Evolutionary conservation across 257 asterid genomes (phyloP), one percentile per base, ranked within the genome.

Genomic region (Nicotiana undulata): DNA sequence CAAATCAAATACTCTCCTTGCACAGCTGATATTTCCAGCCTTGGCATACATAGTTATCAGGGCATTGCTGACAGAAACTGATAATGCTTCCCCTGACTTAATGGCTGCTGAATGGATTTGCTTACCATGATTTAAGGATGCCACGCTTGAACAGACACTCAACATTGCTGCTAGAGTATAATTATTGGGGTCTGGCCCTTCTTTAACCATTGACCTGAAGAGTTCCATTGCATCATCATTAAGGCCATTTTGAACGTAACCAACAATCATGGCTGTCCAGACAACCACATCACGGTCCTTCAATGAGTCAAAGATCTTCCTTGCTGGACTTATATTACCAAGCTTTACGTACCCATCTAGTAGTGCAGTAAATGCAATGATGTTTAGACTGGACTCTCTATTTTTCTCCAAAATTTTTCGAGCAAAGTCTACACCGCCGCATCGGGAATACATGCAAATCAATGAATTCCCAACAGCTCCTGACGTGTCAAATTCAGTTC

Each of bases 261-360:
- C 98, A 13, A 92, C 99, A 24, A 95, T 86, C 97, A 93, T 93
- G 51, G 98, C 98, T 1, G 98, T 95, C 95, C 97, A 95, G 24
- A 92, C 89, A 81, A 95, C 93, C 74, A 95, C 98, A 87, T 95
- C 98, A 31, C 92, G 92, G 52, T 90, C 87, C 40, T 66, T 63
- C 87, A 93, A 85, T 31, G 88, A 85, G 84, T 95, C 88, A 66
- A 95, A 95, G 34, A 95, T 92, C 86, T 86, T 64, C 87, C 94
- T 88, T 18, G 98, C 97, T n/a, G 98, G 92, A 87, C 80, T 63
- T 63, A 93, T 80, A 86, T 94, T 90, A 77, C 97, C 98, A 70
- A 88, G 86, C 90, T 94, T 94, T 79, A 90, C 66, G 10, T 92
- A 94, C 51, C 98, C 96, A 87, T 93, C 95, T 76, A 94, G 86